Conservation (phyloP, 176 grass and related monocot genomes). For the Guadua angustifolia region DNA sequence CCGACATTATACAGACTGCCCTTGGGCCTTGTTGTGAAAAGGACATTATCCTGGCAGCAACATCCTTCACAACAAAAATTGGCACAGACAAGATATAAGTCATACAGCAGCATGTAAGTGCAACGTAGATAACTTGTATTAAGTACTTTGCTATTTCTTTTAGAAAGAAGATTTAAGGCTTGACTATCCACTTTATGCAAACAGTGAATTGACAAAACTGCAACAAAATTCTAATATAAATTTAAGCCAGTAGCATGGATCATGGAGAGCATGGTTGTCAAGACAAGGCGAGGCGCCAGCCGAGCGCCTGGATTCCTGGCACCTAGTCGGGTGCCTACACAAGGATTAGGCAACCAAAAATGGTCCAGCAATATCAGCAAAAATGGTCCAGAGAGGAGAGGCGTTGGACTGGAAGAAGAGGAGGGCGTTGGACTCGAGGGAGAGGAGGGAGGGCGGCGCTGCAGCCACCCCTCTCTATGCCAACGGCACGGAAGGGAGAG, state of each 20-base stretch:
- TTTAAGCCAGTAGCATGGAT: not conserved
- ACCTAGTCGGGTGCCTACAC: no score
- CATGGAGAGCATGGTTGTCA: not conserved
- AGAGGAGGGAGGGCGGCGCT: no score
- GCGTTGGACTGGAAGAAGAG: no score
- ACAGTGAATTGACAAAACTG: not conserved
- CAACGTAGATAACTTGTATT: not conserved
- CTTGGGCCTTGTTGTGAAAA: conserved; percentile 91
- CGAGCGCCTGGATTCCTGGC: no score
- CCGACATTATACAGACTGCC: conserved; percentile 85
- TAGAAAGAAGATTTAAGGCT: not conserved
- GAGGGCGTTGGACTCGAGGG: no score
- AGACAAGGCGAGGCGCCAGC: no score
- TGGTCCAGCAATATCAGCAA: no score
- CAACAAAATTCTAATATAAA: not conserved
- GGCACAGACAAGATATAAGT: conserved; percentile 3
- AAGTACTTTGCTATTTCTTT: not conserved
- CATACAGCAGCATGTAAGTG: not conserved
- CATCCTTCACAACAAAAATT: conserved; percentile 56
- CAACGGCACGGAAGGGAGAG: no score
- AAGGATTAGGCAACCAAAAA: no score
- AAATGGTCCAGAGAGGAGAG: no score
- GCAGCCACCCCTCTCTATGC: no score
- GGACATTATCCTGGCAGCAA: conserved; percentile 84
- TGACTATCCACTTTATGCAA: not conserved